phyloP scores from a whole-genome alignment of 164 flowering plant genomes.

The Protea cynaroides region DNA sequence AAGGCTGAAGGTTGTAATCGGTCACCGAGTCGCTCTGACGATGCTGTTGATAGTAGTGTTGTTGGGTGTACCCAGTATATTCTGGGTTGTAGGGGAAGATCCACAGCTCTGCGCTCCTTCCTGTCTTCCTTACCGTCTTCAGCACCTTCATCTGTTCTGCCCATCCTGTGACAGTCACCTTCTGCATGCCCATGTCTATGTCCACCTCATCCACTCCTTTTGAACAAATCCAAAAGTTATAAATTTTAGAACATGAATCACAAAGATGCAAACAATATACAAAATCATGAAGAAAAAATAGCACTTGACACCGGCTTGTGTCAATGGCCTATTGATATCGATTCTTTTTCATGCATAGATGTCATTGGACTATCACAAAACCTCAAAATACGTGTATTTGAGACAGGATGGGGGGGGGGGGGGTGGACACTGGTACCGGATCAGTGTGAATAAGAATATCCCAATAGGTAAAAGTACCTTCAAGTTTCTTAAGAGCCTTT shows the following conservation, averaged over 20 bases:
- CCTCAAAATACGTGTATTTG: too few relatives aligned
- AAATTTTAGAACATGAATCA: too few relatives aligned
- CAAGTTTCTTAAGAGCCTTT: slow-evolving; percentile 50
- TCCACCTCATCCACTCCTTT: slow-evolving; percentile 64
- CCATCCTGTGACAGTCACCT: slow-evolving; percentile 77
- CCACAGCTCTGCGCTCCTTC: slow-evolving; percentile 75
- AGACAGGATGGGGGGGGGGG: too few relatives aligned
- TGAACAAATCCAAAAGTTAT: background rate
- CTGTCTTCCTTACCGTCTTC: slow-evolving; percentile 62
- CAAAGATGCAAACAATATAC: too few relatives aligned
- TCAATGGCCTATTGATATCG: too few relatives aligned
- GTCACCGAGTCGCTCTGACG: slow-evolving; percentile 15
- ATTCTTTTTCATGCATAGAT: background rate
- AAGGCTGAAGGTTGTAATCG: slow-evolving; percentile 22
- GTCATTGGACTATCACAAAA: too few relatives aligned
- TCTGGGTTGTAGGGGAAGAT: slow-evolving; percentile 58
- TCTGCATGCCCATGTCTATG: slow-evolving; percentile 63
- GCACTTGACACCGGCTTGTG: too few relatives aligned
- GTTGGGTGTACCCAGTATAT: slow-evolving; percentile 22
- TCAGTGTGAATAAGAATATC: too few relatives aligned
- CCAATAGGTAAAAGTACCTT: slow-evolving; percentile 48
- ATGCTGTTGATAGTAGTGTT: slow-evolving; percentile 26
- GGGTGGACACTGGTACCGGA: too few relatives aligned
- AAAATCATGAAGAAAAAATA: too few relatives aligned
- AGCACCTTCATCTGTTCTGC: slow-evolving; percentile 56